Evolutionary conservation across 163 green algal species (phyloP), one percentile per base, ranked within the genome.

Genomic region (Dunaliella salina): DNA sequence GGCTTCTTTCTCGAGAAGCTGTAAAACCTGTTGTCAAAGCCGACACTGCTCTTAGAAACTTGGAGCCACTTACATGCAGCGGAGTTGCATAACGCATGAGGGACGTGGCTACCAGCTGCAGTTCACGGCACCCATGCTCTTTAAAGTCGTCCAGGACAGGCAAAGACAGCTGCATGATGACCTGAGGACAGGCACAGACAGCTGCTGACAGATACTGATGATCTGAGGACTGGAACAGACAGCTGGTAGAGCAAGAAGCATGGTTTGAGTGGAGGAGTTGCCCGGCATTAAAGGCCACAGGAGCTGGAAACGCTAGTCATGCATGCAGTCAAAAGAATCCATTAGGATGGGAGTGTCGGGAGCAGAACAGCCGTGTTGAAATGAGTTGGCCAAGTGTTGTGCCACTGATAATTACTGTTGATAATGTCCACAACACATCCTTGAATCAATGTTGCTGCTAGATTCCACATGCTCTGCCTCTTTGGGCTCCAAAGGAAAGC

Each of bases 91-190:
- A 45, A 30, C 35, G 79, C 79, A 82, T 17, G 33, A 82, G 34
- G 32, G 79, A 26, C 15, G 32, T 45, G 1, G 79, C 32, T 11
- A 82, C 79, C 24, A 82, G 32, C 32, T 45, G 34, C 79, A 82
- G 79, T 33, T 59, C 79, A 0, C 79, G 32, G 79, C 79, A 82
- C 0, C 79, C 79, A 57, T 82, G 40, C 0, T 46, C 79, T 33
- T 82, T 35, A 11, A 82, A 82, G 79, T 82, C 79, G 5, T 82
- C 35, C 32, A 82, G 79, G n/a, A 82, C 79, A 17, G 79, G 79
- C 32, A 82, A 32, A 59, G 32, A 30, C 1, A 82, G 79, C 79
- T 82, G 32, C 34, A 30, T 45, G 35, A 82, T 82, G 1, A 82
- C 32, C 33, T 82, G 79, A 50, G 4, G 8, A n/a, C n/a, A 30